Evolutionary conservation across 108 stramenopile species (phyloP).

Genomic region (Fragilariopsis cylindrus): DNA sequence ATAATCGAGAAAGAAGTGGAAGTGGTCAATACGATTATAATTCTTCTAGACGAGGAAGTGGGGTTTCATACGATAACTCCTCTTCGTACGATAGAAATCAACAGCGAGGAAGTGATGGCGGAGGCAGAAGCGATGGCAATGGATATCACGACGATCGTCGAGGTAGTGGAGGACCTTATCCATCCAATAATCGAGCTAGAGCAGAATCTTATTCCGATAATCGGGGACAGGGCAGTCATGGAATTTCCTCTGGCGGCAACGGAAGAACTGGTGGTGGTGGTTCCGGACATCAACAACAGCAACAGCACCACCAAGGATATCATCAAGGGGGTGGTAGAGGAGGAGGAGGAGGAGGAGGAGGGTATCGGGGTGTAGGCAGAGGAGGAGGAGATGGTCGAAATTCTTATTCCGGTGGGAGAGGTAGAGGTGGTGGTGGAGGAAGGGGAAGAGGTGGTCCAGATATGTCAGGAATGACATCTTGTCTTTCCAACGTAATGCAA

Average conservation of each 20-base stretch:
- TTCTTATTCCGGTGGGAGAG: conserved; percentile 7
- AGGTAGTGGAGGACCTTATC: neutral
- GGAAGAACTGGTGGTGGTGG: conserved; percentile 26
- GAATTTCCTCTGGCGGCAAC: neutral
- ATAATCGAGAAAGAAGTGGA: conserved; percentile 18
- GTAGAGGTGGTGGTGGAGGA: conserved; percentile 31
- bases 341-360: conserved; percentile 14
- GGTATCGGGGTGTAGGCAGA: neutral
- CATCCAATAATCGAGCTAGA: neutral
- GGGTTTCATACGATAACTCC: conserved; percentile 2
- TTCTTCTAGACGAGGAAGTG: neutral
- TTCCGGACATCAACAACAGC: neutral
- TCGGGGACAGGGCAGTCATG: no score
- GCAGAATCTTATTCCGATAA: neutral
- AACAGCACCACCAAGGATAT: neutral
- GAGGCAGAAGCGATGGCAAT: neutral
- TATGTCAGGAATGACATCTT: conserved; percentile 30
- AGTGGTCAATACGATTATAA: neutral
- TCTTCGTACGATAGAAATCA: neutral
- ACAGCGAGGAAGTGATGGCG: conserved; percentile 1
- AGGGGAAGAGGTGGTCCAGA: conserved; percentile 38
- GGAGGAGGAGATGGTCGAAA: conserved; percentile 9
- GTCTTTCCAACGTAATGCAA: conserved; percentile 38
- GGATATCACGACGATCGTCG: neutral
- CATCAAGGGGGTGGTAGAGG: conserved; percentile 3